Evolutionary conservation across 1,284 basidiomycete species (phyloP).

Genomic region (Albatrellus sp.): DNA sequence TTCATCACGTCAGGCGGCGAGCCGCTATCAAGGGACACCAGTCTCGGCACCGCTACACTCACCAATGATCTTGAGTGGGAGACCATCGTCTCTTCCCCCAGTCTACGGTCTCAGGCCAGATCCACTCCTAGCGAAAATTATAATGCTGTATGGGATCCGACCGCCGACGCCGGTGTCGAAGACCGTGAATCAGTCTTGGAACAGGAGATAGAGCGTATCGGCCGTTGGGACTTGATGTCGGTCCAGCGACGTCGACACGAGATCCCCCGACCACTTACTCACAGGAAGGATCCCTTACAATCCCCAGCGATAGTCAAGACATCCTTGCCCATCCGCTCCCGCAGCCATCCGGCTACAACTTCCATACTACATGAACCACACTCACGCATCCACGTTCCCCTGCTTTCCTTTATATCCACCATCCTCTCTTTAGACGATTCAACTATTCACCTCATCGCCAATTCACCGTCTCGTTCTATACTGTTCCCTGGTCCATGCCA

Average conservation of each 20-base stretch:
- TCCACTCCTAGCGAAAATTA: conserved; percentile 6
- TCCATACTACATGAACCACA: conserved; percentile 12
- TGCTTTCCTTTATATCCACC: conserved; percentile 20
- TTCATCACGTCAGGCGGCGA: too few species aligned
- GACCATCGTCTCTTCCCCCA: not conserved
- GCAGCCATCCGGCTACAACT: conserved; percentile 10
- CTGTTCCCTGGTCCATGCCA: conserved; percentile 19
- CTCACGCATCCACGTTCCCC: conserved; percentile 18
- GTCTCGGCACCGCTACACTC: conserved; percentile 1
- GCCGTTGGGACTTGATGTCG: conserved; percentile 12
- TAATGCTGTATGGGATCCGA: conserved; percentile 19
- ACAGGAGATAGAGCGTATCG: conserved; percentile 15
- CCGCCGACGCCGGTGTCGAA: conserved; percentile 9
- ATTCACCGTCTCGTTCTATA: conserved; percentile 17
- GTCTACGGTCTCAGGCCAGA: too few species aligned
- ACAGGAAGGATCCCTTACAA: not conserved
- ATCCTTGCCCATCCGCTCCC: conserved; percentile 10
- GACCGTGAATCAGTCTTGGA: conserved; percentile 15
- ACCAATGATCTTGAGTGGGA: conserved; percentile 3
- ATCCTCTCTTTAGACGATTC: conserved; percentile 23
- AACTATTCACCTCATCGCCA: conserved; percentile 20
- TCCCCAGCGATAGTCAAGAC: not conserved
- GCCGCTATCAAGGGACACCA: conserved; percentile 2
- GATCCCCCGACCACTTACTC: not conserved
- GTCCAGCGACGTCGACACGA: conserved; percentile 1